Evolutionary conservation across 192 early-diverging fungal genomes (phyloP).

Genomic region (Rhizoclosmatium sp.): DNA sequence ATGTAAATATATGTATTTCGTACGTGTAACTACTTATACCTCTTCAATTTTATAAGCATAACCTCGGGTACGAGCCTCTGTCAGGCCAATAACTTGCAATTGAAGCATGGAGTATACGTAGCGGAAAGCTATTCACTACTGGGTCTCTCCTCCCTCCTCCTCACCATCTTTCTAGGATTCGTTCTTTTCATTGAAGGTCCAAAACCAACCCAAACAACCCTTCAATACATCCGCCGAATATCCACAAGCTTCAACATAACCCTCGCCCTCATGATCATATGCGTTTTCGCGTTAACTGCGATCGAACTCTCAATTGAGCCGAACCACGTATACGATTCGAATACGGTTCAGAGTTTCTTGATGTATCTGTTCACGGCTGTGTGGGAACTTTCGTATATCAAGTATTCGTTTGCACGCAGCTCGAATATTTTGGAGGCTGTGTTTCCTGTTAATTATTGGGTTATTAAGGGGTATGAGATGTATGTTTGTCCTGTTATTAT

Average conservation of each 20-base stretch:
- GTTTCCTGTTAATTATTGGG: not conserved
- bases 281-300: not conserved
- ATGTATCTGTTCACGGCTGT: not conserved
- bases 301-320: not conserved
- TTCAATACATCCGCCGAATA: not conserved
- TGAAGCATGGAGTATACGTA: no score
- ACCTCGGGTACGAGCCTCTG: no score
- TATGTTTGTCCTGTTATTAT: not conserved
- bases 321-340: not conserved
- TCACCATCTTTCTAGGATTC: not conserved
- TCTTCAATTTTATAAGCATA: no score
- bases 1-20: no score
- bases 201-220: no score
- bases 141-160: not conserved
- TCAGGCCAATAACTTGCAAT: no score
- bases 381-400: not conserved
- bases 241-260: constrained; percentile 1
- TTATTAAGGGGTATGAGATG: no score
- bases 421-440: not conserved
- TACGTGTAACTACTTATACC: no score
- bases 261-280: not conserved
- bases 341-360: not conserved
- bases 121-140: no score
- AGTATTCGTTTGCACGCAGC: not conserved
- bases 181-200: not conserved